Conservation (phyloP, 805 yeast species). For the Priceomyces castillae region DNA sequence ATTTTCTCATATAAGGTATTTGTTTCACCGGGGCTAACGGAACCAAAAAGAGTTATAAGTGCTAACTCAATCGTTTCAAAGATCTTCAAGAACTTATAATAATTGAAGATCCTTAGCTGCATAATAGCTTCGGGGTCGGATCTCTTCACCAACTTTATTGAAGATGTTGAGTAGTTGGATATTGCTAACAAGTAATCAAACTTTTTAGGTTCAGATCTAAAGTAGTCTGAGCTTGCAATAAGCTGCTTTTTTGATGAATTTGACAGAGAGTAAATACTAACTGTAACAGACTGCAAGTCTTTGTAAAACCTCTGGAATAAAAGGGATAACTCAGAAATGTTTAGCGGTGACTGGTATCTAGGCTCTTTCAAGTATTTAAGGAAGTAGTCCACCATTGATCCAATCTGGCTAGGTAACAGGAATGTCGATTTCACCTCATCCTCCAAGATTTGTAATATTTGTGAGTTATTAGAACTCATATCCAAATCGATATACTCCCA, state of each 20-base stretch:
- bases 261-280: slow-evolving; percentile 35
- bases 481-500: background rate
- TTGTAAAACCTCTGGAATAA: slow-evolving; percentile 35
- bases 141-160: slow-evolving; percentile 35
- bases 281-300: slow-evolving; percentile 35
- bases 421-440: slow-evolving; percentile 21
- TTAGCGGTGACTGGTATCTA: slow-evolving; percentile 40
- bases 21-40: slow-evolving; percentile 24
- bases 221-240: slow-evolving; percentile 26
- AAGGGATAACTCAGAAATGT: slow-evolving; percentile 31
- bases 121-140: slow-evolving; percentile 35
- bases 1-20: slow-evolving; percentile 36
- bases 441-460: slow-evolving; percentile 14
- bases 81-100: slow-evolving; percentile 37
- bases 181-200: slow-evolving; percentile 43
- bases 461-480: background rate
- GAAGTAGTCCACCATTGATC: slow-evolving; percentile 25
- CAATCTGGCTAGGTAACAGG: slow-evolving; percentile 27
- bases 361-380: slow-evolving; percentile 41
- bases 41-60: slow-evolving; percentile 27
- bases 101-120: slow-evolving; percentile 41
- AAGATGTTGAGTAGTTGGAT: slow-evolving; percentile 36
- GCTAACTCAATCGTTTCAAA: slow-evolving; percentile 33
- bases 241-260: slow-evolving; percentile 39
- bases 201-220: slow-evolving; percentile 26